A percentile compares a stretch with the other conserved stretches of the same genome.
Conservation (phyloP, 169 alveolate species). For the Fabrea salina region DNA sequence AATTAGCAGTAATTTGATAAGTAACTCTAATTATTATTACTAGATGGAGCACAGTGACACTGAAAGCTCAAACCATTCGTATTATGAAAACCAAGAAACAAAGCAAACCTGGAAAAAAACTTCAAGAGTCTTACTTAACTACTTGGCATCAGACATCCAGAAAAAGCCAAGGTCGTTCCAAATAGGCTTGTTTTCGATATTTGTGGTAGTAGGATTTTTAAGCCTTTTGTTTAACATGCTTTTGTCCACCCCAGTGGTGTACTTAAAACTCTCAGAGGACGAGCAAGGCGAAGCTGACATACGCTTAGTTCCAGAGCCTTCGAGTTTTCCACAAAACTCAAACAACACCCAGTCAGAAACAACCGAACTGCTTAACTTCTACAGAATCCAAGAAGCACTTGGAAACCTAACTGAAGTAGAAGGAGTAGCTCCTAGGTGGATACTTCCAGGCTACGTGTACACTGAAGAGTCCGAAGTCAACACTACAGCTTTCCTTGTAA, state of each 20-base stretch:
- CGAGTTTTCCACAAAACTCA: background rate
- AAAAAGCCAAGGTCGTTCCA: constrained; percentile 76
- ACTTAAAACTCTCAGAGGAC: constrained; percentile 70
- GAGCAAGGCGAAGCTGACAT: constrained; percentile 79
- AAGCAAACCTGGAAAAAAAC: too few species aligned
- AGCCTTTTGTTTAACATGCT: constrained; percentile 62
- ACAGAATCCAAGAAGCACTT: too few species aligned
- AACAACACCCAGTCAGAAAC: too few species aligned
- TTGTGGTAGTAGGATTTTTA: constrained; percentile 73
- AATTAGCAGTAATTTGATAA: constrained; percentile 15
- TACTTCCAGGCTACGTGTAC: constrained; percentile 42
- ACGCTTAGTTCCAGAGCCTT: constrained; percentile 41
- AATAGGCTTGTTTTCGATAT: constrained; percentile 78
- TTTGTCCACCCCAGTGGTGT: too few species aligned
- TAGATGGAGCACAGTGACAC: too few species aligned
- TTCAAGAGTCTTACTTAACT: constrained; percentile 54
- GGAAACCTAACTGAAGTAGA: constrained; percentile 44
- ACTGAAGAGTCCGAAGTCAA: too few species aligned
- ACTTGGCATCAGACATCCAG: constrained; percentile 61
- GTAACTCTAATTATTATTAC: too few species aligned
- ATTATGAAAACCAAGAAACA: too few species aligned
- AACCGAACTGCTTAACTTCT: too few species aligned
- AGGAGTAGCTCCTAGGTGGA: constrained; percentile 82
- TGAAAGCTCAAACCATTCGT: too few species aligned
- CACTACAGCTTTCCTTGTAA: too few species aligned